Conservation (phyloP, 495 filamentous ascomycete species). For the Umbilicaria muhlenbergii region DNA sequence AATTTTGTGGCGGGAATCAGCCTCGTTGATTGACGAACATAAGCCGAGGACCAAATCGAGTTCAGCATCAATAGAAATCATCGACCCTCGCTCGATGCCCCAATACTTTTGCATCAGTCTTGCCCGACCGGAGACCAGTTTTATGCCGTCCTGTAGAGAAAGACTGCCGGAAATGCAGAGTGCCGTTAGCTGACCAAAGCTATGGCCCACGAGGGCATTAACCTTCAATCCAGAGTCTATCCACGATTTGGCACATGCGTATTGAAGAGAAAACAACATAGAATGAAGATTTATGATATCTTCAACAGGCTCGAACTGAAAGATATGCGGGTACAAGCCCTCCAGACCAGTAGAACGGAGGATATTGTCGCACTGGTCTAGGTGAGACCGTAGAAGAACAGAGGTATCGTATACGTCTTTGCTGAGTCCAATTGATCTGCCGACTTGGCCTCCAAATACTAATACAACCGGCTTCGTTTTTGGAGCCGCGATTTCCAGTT, state of each 20-base stretch:
- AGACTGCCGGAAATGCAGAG: conserved; percentile 24
- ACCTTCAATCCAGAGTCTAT: conserved; percentile 26
- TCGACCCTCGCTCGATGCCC: conserved; percentile 31
- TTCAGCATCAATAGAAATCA: conserved; percentile 23
- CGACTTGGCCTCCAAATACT: conserved; percentile 22
- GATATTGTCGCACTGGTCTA: conserved; percentile 11
- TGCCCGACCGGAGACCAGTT: conserved; percentile 27
- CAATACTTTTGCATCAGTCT: conserved; percentile 27
- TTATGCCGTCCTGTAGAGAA: conserved; percentile 22
- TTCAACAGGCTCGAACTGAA: conserved; percentile 18
- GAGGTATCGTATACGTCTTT: conserved; percentile 16
- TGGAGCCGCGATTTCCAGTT: neutral
- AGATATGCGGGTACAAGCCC: conserved; percentile 31
- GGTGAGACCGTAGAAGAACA: conserved; percentile 17
- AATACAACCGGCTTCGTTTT: conserved; percentile 12
- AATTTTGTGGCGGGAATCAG: conserved; percentile 1
- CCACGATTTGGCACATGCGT: conserved; percentile 30
- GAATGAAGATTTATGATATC: conserved; percentile 30
- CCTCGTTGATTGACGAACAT: neutral
- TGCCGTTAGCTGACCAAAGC: conserved; percentile 32
- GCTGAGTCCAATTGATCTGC: conserved; percentile 10
- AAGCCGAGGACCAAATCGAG: neutral
- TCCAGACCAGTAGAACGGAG: neutral
- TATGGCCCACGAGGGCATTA: conserved; percentile 32
- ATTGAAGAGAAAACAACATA: conserved; percentile 31